A percentile compares a stretch with the other conserved stretches of the same genome.
Conservation (phyloP, 495 filamentous ascomycete species). For the Penicillium daleae region DNA sequence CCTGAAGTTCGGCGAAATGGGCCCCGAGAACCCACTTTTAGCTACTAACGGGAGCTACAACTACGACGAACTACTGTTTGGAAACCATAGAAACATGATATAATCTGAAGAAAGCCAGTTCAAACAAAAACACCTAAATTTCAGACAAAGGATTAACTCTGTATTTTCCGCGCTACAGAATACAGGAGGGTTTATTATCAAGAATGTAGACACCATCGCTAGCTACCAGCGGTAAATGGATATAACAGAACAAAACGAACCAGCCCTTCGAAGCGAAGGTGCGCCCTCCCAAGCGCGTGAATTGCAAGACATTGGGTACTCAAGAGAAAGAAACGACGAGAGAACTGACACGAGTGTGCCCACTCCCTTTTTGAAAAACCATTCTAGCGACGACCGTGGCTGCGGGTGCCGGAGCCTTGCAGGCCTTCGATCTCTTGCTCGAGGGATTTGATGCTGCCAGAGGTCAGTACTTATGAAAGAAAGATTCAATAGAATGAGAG, state of each 20-base stretch:
- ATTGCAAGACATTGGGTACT: conserved; percentile 44
- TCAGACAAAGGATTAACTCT: conserved; percentile 28
- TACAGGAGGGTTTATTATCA: conserved; percentile 53
- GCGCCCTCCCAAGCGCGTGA: conserved; percentile 35
- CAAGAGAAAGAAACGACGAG: conserved; percentile 45
- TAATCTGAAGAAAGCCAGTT: not conserved
- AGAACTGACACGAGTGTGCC: conserved; percentile 33
- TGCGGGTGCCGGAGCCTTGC: conserved; percentile 90
- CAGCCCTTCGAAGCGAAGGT: conserved; percentile 33
- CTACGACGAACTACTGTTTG: not conserved
- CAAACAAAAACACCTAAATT: conserved; percentile 6
- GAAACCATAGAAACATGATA: too few species aligned
- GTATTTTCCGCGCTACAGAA: conserved; percentile 44
- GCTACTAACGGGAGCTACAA: not conserved
- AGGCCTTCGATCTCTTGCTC: conserved; percentile 90
- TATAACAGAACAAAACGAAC: conserved; percentile 42
- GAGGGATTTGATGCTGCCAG: conserved; percentile 81
- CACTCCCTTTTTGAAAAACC: conserved; percentile 41
- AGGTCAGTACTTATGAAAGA: conserved; percentile 31
- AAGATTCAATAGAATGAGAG: conserved; percentile 17
- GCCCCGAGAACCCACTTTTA: conserved; percentile 10
- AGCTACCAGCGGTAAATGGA: conserved; percentile 51
- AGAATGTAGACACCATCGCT: conserved; percentile 54
- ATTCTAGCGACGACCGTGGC: conserved; percentile 89
- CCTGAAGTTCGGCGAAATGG: conserved; percentile 15